A percentile compares a stretch with the other conserved stretches of the same genome.
Conservation (phyloP, 148 eudicot species). For the Camellia sinensis region DNA sequence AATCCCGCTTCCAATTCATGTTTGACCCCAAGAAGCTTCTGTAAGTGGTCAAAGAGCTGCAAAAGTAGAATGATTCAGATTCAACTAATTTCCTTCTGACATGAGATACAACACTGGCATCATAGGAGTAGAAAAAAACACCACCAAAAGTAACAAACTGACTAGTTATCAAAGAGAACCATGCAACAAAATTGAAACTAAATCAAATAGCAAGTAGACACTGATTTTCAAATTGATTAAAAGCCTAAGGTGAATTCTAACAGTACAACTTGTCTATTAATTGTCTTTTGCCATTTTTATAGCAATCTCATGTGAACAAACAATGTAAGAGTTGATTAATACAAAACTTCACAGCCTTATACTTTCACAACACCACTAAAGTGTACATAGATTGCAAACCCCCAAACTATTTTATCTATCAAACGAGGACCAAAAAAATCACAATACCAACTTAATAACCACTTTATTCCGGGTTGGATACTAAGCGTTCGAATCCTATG, state of each 20-base stretch:
- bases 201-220: background rate
- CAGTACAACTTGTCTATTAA: background rate
- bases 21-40: constrained; percentile 86
- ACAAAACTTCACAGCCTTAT: too few relatives aligned
- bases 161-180: background rate
- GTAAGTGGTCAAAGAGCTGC: constrained; percentile 69
- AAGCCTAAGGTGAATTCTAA: background rate
- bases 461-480: background rate
- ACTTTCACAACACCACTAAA: background rate
- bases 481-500: background rate
- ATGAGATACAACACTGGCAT: background rate
- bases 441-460: background rate
- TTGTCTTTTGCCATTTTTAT: background rate
- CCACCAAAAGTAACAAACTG: background rate
- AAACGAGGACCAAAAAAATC: background rate
- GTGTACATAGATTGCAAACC: background rate
- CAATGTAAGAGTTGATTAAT: background rate
- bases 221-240: background rate
- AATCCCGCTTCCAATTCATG: constrained; percentile 83
- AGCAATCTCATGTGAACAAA: background rate
- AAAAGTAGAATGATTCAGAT: constrained; percentile 25
- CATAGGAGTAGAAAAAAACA: background rate
- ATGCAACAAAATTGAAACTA: background rate
- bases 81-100: background rate
- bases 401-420: background rate